Base-by-base conservation (phyloP, 1,284 basidiomycete species). In the Cerioporus squamosus region DNA sequence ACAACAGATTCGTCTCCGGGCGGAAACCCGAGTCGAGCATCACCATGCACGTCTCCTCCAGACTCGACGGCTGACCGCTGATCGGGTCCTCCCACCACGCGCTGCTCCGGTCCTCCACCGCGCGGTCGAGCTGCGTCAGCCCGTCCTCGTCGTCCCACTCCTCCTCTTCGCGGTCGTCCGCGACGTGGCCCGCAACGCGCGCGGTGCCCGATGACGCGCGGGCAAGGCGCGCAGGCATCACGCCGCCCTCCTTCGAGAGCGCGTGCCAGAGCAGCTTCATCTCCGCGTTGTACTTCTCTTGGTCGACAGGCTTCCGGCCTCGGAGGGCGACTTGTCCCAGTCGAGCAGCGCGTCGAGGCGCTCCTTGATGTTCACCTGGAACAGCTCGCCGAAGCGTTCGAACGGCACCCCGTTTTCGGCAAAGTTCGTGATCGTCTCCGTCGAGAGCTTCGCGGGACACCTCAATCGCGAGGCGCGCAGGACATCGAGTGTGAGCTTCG, bases 391-490 rank as follows among this genome's bases (percentile, higher is more conserved):
- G 52, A 81, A 75, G 7, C 72, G 61, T 0, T 53, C 17, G 10
- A 57, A 48, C 0, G 72, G 68, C 1, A 81, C 79, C 1, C 77
- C 77, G 61, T 81, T 81, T 62, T 80, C 74, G 9, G 76, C 72
- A n/a, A 81, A 70, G 61, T 79, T 79, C 48, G 77, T 74, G 50
- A 81, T 77, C 18, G 75, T 75, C 60, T 82, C 79, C 5, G 70
- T 66, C 5, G 79, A 79, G 6, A 81, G 67, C 3, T 72, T 67
- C 0, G 75, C 69, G 4, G 77, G 74, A 2, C 63, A 68, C 6
- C 66, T 68, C 59, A 79, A 66, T 1, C 72, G 70, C 1, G 77
- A 72, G 5, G 70, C 62, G 6, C 78, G 73, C 8, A 81, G 62
- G 20, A 81, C 60, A 42, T 81, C 79, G 39, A 81, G 57, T 0